Conservation (phyloP, 2,329 filamentous ascomycete species). For the Pleomassaria siparia region DNA sequence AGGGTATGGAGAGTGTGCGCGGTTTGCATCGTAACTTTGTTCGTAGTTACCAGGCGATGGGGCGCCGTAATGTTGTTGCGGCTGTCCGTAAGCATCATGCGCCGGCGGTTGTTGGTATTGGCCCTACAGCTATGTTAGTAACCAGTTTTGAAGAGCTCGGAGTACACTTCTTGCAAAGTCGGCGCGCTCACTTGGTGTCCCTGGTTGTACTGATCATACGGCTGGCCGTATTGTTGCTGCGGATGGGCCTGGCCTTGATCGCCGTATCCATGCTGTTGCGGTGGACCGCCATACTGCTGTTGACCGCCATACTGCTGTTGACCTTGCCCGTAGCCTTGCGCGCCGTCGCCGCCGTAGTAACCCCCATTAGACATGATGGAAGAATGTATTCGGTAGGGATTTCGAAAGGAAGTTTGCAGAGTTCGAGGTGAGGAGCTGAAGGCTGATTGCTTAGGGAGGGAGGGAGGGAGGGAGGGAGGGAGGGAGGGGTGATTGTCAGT, state of each 20-base stretch:
- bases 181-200: constrained; percentile 19
- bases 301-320: too few relatives aligned
- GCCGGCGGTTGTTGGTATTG: constrained; percentile 28
- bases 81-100: constrained; percentile 30
- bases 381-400: background rate
- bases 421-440: background rate
- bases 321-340: constrained; percentile 15
- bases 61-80: constrained; percentile 32
- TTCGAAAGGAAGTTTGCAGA: constrained; percentile 2
- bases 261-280: constrained; percentile 28
- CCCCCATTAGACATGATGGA: constrained; percentile 31
- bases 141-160: background rate
- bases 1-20: constrained; percentile 39
- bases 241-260: constrained; percentile 27
- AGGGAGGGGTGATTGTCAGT: constrained; percentile 16
- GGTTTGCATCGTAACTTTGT: constrained; percentile 39
- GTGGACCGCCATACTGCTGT: constrained; percentile 8
- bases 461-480: constrained; percentile 5
- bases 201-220: constrained; percentile 8
- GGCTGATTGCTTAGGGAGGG: constrained; percentile 7
- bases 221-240: constrained; percentile 23
- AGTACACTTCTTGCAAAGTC: background rate
- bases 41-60: constrained; percentile 29
- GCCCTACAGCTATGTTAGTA: constrained; percentile 24
- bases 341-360: constrained; percentile 37